phyloP scores from a whole-genome alignment of 2,329 filamentous ascomycete species.

The Fusarium nygamai region DNA sequence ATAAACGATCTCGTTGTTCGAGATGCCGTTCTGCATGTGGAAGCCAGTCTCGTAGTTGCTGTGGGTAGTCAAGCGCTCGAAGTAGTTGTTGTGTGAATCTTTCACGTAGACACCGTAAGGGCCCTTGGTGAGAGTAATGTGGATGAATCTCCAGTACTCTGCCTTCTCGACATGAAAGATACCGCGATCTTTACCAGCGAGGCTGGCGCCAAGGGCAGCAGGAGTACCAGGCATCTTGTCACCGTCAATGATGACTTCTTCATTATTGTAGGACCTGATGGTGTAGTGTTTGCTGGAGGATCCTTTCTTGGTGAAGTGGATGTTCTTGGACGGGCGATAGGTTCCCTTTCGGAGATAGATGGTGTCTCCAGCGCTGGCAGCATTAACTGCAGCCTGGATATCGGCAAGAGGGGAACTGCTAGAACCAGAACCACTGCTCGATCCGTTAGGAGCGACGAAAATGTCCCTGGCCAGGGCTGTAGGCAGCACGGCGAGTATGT shows the following conservation, averaged over 20 bases:
- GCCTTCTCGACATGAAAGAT: conserved; percentile 56
- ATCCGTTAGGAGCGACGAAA: conserved; percentile 56
- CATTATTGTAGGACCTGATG: conserved; percentile 52
- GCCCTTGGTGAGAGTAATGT: conserved; percentile 44
- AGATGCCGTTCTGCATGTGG: conserved; percentile 45
- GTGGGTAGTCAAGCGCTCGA: conserved; percentile 47
- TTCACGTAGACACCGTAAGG: conserved; percentile 49
- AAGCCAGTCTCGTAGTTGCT: conserved; percentile 51
- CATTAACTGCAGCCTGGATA: conserved; percentile 57
- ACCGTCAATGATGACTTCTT: conserved; percentile 57
- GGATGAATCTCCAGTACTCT: conserved; percentile 57
- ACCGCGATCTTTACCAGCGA: conserved; percentile 54
- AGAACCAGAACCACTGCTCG: conserved; percentile 49
- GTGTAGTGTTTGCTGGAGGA: conserved; percentile 52
- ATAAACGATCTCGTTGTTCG: conserved; percentile 52
- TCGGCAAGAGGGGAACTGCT: conserved; percentile 51
- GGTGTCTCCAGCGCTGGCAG: conserved; percentile 56
- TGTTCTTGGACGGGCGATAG: conserved; percentile 56
- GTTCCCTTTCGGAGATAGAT: conserved; percentile 56
- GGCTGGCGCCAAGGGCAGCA: conserved; percentile 48
- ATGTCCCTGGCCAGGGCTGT: conserved; percentile 45
- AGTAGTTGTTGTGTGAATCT: conserved; percentile 49
- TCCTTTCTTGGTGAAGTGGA: conserved; percentile 57
- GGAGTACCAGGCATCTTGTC: conserved; percentile 51
- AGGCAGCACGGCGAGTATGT: not conserved